Conservation (phyloP, 306 rosid genomes). For the Calophaca sinica region DNA sequence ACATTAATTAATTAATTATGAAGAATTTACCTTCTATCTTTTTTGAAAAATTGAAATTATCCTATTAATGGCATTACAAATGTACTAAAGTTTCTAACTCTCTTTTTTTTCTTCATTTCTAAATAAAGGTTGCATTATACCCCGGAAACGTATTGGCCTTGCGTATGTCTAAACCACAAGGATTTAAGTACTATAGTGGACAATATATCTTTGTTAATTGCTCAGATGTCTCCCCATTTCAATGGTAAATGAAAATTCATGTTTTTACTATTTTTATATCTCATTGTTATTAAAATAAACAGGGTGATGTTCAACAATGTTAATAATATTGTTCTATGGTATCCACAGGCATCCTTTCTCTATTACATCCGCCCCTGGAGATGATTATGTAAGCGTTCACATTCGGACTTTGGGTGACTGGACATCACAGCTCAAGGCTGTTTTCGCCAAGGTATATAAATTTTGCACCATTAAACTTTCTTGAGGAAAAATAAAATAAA, state of each 20-base stretch:
- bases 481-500: not conserved
- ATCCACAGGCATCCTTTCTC: constrained; percentile 86
- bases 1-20: not conserved
- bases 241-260: constrained; percentile 60
- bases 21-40: not conserved
- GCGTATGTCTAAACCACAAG: constrained; percentile 86
- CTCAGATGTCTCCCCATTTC: constrained; percentile 77
- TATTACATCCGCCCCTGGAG: constrained; percentile 90
- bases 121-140: constrained; percentile 81
- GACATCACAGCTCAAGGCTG: constrained; percentile 76
- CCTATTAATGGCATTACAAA: not conserved
- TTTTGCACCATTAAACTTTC: not conserved
- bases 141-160: constrained; percentile 93
- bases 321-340: not conserved
- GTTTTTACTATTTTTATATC: not conserved
- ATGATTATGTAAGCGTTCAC: constrained; percentile 83
- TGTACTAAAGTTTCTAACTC: not conserved
- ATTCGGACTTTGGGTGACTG: constrained; percentile 90
- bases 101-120: not conserved
- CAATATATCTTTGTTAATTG: constrained; percentile 86
- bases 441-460: constrained; percentile 73
- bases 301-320: not conserved
- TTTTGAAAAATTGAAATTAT: not conserved
- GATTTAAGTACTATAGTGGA: constrained; percentile 85
- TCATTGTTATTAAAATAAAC: not conserved